phyloP scores from a whole-genome alignment of 1,284 basidiomycete species.

The Polyporus tsugae region DNA sequence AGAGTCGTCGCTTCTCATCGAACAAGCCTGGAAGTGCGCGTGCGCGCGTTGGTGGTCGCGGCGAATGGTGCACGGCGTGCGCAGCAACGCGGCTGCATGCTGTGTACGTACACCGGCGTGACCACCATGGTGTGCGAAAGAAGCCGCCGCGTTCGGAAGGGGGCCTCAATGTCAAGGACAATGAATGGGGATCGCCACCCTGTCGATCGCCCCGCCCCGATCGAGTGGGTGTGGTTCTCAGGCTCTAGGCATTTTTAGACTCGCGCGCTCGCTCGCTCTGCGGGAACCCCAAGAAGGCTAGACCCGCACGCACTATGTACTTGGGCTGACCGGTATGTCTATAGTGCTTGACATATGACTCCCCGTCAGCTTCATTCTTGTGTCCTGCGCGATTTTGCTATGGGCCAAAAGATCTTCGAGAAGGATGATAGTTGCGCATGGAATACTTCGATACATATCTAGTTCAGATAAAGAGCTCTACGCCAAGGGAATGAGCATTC shows the following conservation, averaged over 20 bases:
- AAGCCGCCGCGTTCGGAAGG: background rate
- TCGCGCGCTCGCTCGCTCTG: background rate
- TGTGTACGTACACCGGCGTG: too few relatives aligned
- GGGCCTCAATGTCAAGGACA: background rate
- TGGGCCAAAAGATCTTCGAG: background rate
- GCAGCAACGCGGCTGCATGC: too few relatives aligned
- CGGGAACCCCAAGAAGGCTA: background rate
- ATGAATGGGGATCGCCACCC: conserved; percentile 4
- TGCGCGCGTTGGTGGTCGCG: too few relatives aligned
- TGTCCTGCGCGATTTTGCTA: background rate
- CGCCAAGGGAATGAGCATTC: background rate
- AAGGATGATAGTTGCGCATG: background rate
- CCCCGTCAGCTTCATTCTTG: background rate
- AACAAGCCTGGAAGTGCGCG: too few relatives aligned
- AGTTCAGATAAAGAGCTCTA: background rate
- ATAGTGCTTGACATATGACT: background rate
- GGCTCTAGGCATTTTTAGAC: background rate
- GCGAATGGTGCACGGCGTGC: too few relatives aligned
- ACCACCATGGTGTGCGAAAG: background rate
- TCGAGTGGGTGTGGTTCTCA: background rate
- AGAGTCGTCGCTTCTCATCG: background rate
- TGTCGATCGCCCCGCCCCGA: conserved; percentile 1
- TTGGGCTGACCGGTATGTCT: background rate
- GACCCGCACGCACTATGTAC: background rate
- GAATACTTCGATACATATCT: conserved; percentile 1